phyloP scores from a whole-genome alignment of 208 protist genomes.

The Leptomonas pyrrhocoris region DNA sequence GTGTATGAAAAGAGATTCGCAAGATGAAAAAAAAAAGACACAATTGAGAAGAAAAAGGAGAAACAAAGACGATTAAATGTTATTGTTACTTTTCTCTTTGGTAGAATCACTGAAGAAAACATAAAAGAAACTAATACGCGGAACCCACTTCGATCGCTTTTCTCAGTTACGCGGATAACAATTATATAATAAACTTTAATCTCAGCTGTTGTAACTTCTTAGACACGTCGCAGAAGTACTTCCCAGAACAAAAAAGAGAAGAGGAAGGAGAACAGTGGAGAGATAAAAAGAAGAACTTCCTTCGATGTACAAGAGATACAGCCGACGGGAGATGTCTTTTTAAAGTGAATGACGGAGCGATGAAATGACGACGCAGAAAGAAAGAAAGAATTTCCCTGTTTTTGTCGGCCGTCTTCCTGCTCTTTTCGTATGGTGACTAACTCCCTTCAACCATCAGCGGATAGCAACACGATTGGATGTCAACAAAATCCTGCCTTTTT shows the following conservation, averaged over 20 bases:
- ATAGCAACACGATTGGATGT: neutral
- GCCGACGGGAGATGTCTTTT: neutral
- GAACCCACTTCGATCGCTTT: neutral
- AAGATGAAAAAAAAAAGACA: neutral
- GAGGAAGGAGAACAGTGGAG: neutral
- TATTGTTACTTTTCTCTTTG: constrained; percentile 1
- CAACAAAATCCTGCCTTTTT: too few relatives aligned
- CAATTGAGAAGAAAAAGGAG: neutral
- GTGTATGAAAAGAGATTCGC: constrained; percentile 15
- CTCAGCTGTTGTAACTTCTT: neutral
- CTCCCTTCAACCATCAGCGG: neutral
- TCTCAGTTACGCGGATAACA: too few relatives aligned
- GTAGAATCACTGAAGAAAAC: neutral
- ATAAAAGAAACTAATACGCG: neutral
- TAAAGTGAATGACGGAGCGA: constrained; percentile 2
- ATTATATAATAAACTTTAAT: too few relatives aligned
- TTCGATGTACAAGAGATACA: neutral
- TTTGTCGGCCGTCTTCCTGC: too few relatives aligned
- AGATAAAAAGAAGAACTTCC: constrained; percentile 9
- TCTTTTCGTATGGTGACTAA: too few relatives aligned
- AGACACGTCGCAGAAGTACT: neutral
- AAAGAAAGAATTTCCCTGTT: neutral
- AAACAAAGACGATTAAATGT: neutral
- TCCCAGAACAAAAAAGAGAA: constrained; percentile 1
- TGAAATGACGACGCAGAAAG: neutral